A percentile compares a stretch with the other conserved stretches of the same genome.
These are phyloP conservation scores for Carex parvula DNA, from an alignment of 176 grass and related monocot genomes.

Conservation along the genomic window DNA sequence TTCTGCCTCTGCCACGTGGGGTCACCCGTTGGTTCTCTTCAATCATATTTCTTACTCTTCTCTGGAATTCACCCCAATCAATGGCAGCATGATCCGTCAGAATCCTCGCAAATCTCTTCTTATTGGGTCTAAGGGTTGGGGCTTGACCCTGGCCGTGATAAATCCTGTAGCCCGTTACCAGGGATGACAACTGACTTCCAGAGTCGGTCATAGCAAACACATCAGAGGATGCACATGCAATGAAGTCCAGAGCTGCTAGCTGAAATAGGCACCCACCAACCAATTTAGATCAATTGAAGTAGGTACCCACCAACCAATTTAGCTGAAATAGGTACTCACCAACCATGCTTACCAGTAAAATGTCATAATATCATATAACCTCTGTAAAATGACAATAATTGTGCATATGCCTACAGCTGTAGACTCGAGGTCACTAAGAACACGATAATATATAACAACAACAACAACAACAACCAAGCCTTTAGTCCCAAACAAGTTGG, in stretches of 20 bases:
- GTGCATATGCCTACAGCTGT: neutral
- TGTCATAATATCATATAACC: neutral
- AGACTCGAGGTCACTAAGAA: neutral
- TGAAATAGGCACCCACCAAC: conserved; percentile 19
- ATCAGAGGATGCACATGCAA: conserved; percentile 77
- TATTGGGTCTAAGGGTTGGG: conserved; percentile 74
- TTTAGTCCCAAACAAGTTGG: too few relatives aligned
- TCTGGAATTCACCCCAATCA: conserved; percentile 54
- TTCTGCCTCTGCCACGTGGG: conserved; percentile 57
- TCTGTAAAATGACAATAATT: neutral
- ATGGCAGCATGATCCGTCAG: conserved; percentile 51
- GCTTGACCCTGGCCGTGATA: conserved; percentile 80
- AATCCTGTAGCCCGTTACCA: conserved; percentile 71
- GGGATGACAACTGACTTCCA: conserved; percentile 92
- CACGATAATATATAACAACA: neutral
- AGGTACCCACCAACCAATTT: neutral
- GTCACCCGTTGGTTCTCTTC: conserved; percentile 78
- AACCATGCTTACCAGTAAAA: neutral
- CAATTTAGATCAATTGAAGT: neutral
- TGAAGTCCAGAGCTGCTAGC: conserved; percentile 87
- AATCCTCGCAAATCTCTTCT: conserved; percentile 72
- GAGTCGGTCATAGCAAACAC: conserved; percentile 96
- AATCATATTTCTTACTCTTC: conserved; percentile 75
- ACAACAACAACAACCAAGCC: too few relatives aligned
- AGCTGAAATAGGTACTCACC: conserved; percentile 38